Evolutionary conservation across 2,329 filamentous ascomycete species (phyloP).

Genomic region (Cladosporium sp.): DNA sequence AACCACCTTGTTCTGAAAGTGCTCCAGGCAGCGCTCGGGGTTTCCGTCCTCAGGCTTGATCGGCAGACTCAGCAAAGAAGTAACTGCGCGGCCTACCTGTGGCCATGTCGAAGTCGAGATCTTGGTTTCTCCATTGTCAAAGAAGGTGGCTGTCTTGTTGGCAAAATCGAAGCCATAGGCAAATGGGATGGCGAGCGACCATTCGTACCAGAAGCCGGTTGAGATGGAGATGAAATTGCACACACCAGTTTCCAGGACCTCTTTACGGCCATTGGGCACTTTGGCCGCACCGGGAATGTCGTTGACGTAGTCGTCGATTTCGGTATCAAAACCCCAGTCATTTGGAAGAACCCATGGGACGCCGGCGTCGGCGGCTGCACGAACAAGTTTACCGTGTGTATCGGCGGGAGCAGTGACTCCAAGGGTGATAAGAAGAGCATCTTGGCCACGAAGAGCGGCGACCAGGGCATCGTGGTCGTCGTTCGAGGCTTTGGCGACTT

Average conservation of each 20-base stretch:
- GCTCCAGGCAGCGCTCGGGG: conserved; percentile 35
- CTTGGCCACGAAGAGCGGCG: conserved; percentile 33
- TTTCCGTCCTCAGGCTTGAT: conserved; percentile 37
- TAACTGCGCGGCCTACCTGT: conserved; percentile 53
- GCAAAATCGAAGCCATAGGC: conserved; percentile 36
- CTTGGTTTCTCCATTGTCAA: conserved; percentile 52
- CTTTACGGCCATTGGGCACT: conserved; percentile 15
- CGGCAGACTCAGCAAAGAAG: conserved; percentile 34
- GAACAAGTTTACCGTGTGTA: conserved; percentile 28
- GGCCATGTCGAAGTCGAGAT: conserved; percentile 57
- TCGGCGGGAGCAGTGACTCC: conserved; percentile 27
- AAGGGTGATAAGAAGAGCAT: conserved; percentile 38
- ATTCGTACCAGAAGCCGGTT: conserved; percentile 35
- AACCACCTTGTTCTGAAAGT: conserved; percentile 46
- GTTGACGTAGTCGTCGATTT: conserved; percentile 21
- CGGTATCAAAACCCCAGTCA: conserved; percentile 29
- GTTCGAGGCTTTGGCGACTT: conserved; percentile 44
- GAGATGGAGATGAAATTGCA: conserved; percentile 25
- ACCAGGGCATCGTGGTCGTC: conserved; percentile 35
- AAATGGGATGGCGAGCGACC: conserved; percentile 28
- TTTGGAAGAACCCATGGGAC: conserved; percentile 39
- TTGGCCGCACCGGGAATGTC: conserved; percentile 20
- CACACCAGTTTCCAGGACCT: conserved; percentile 25
- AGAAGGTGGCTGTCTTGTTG: conserved; percentile 31
- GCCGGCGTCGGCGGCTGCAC: conserved; percentile 34